Evolutionary conservation across 345 rosid genomes (phyloP), one percentile per base, ranked within the genome.

Genomic region (Eucalyptus marginata): DNA sequence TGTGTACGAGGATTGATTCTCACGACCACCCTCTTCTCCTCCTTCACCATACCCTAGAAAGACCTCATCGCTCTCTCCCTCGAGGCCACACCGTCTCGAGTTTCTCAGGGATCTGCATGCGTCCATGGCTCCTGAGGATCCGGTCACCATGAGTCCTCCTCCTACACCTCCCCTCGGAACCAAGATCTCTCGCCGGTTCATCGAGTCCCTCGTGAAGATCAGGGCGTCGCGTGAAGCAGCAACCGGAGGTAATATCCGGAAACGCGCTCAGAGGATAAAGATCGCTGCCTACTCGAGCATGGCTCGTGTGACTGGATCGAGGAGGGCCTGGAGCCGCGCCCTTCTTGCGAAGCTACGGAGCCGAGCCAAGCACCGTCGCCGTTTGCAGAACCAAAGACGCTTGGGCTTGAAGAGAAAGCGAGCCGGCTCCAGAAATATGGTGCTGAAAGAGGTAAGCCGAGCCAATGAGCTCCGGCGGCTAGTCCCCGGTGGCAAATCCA

Each of bases 241-340:
- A 29, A 50, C 15, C 4, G 84, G 49, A n/a, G 89, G 27, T 76
- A 36, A 29, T 16, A 62, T 66, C 36, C 43, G 51, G 7, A 86
- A 56, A 50, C 86, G 90, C 24, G 88, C 90, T 52, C 85, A 27
- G 29, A 90, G 88, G 52, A 89, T 93, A 86, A 93, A 88, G 91
- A 58, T 54, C 17, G 92, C 91, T 7, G 92, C 94, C 59, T 88
- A 93, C 68, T 64, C 88, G 22, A 90, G 92, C 64, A 90, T 93
- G 92, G 94, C 92, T 36, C 68, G 87, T 9, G 92, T 92, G 2
- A 91, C 90, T 7, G 92, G 94, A 33, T 36, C 91, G 9, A 89
- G 76, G 64, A 90, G 92, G 87, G 89, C 68, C 24, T 93, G 94
- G 94, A 93, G 93, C 87, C 89, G 93, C 51, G 93, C 93, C 64